Percentiles rank a stretch among this genome's conserved stretches.
Evolutionary conservation across 225 moss, liverwort and hornwort genomes (phyloP).

Genomic region (Ulota crispa): DNA sequence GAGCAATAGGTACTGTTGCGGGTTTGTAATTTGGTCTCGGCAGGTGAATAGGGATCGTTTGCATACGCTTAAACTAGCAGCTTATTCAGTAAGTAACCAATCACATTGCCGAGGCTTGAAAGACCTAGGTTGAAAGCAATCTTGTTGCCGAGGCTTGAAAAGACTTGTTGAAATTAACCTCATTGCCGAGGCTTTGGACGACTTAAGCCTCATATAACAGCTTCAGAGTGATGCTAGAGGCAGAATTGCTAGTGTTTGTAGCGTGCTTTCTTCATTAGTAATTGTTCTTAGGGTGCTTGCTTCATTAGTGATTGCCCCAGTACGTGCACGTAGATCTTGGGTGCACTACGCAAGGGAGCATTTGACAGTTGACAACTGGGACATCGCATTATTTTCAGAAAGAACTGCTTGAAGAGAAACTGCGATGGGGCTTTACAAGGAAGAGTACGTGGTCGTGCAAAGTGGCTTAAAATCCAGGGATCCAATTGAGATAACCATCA

Average conservation of each 20-base stretch:
- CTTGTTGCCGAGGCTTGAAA: neutral
- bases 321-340: neutral
- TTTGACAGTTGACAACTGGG: neutral
- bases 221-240: neutral
- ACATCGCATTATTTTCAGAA: neutral
- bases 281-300: neutral
- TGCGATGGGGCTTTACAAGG: constrained; percentile 32
- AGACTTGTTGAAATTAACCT: neutral
- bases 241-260: neutral
- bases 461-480: constrained; percentile 38
- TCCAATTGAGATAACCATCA: constrained; percentile 57
- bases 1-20: neutral
- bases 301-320: neutral
- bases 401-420: neutral
- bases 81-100: neutral
- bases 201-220: neutral
- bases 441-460: constrained; percentile 56
- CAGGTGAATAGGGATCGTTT: neutral
- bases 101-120: neutral
- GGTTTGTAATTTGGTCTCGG: neutral
- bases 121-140: neutral
- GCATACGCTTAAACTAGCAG: neutral
- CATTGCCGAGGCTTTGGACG: neutral
- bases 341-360: neutral
- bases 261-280: neutral